phyloP scores from a whole-genome alignment of 2,329 filamentous ascomycete genomes.

The Apiospora marii region DNA sequence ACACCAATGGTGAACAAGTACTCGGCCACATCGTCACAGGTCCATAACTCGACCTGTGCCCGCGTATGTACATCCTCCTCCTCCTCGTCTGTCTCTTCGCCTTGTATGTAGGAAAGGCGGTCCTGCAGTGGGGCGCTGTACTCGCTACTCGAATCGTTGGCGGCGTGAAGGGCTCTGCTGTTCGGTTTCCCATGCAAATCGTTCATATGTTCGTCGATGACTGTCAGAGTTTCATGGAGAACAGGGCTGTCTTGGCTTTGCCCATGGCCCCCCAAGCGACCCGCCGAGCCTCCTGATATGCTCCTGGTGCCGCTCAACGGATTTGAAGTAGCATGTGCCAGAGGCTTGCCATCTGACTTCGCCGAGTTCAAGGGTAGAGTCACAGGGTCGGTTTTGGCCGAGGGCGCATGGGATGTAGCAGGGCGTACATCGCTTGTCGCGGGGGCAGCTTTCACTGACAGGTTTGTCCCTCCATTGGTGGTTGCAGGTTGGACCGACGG shows the following conservation, averaged over 20 bases:
- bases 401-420: conserved; percentile 32
- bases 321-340: conserved; percentile 37
- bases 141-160: conserved; percentile 85
- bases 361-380: conserved; percentile 52
- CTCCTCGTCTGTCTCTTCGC: conserved; percentile 94
- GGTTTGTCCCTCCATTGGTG: not conserved
- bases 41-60: conserved; percentile 82
- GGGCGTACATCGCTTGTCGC: conserved; percentile 39
- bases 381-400: conserved; percentile 41
- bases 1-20: conserved; percentile 87
- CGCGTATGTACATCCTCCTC: conserved; percentile 75
- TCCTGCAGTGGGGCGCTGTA: conserved; percentile 83
- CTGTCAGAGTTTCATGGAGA: conserved; percentile 92
- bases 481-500: conserved; percentile 35
- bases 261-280: conserved; percentile 47
- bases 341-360: conserved; percentile 45
- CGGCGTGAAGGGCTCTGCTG: conserved; percentile 59
- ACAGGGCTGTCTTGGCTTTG: conserved; percentile 66
- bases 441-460: conserved; percentile 24
- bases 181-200: conserved; percentile 71
- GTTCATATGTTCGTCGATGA: conserved; percentile 97
- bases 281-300: conserved; percentile 37
- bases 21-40: conserved; percentile 82
- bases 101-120: conserved; percentile 89
- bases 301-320: conserved; percentile 26